phyloP scores from a whole-genome alignment of 2,329 filamentous ascomycete species.

The Plenodomus lindquistii region DNA sequence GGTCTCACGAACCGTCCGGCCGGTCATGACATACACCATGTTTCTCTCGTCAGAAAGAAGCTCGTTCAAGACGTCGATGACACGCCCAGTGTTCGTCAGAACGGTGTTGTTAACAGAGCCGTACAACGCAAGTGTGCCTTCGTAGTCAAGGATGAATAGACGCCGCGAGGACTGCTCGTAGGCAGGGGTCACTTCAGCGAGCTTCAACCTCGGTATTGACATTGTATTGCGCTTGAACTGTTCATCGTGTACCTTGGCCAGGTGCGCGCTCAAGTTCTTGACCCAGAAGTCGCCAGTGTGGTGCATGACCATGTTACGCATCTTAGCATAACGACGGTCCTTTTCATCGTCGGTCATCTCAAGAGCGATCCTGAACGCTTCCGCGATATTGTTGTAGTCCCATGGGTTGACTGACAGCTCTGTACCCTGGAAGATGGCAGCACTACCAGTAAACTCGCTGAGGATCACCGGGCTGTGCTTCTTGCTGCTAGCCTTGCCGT shows the following conservation, averaged over 20 bases:
- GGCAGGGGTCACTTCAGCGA: constrained; percentile 64
- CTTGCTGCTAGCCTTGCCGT: constrained; percentile 72
- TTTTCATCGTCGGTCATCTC: constrained; percentile 80
- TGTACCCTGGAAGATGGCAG: constrained; percentile 78
- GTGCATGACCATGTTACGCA: constrained; percentile 73
- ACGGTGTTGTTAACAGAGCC: constrained; percentile 84
- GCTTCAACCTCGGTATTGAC: constrained; percentile 80
- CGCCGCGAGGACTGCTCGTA: constrained; percentile 71
- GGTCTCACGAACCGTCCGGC: constrained; percentile 82
- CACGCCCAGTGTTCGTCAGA: constrained; percentile 81
- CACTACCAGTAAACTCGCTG: constrained; percentile 92
- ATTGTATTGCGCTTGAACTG: constrained; percentile 84
- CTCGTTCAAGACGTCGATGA: constrained; percentile 80
- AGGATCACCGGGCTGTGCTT: constrained; percentile 88
- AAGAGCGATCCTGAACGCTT: constrained; percentile 80
- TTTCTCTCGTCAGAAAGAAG: constrained; percentile 80
- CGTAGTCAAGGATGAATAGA: constrained; percentile 90
- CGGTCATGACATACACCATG: constrained; percentile 91
- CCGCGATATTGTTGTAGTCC: constrained; percentile 87
- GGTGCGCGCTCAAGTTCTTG: constrained; percentile 69
- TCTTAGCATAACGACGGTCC: constrained; percentile 70
- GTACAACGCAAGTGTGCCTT: constrained; percentile 88
- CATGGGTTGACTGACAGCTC: constrained; percentile 91
- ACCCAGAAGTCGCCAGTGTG: constrained; percentile 90
- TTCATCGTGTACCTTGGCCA: constrained; percentile 78